Conservation (phyloP, 1,284 basidiomycete species). For the Cutaneotrichosporon mucoides region DNA sequence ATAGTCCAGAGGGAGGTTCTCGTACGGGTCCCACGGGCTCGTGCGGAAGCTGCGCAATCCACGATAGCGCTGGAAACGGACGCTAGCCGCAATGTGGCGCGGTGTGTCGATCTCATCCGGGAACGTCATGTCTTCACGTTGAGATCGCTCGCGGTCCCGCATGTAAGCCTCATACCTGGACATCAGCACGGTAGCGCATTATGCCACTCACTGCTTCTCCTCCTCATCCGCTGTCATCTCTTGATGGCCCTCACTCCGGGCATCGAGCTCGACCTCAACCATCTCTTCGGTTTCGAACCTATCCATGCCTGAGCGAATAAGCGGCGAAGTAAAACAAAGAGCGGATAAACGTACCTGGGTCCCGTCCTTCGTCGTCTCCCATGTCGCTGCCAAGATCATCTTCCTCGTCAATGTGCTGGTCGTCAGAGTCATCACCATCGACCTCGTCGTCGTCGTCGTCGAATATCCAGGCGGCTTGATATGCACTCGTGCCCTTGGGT, state of each 20-base stretch:
- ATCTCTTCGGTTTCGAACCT: slow-evolving; percentile 55
- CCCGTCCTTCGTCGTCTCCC: slow-evolving; percentile 30
- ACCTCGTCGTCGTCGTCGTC: slow-evolving; percentile 62
- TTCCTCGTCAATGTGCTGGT: slow-evolving; percentile 26
- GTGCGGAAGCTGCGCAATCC: slow-evolving; percentile 91
- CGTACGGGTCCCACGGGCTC: slow-evolving; percentile 95
- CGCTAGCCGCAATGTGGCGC: slow-evolving; percentile 72
- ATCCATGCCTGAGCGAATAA: no score
- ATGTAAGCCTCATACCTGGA: no score
- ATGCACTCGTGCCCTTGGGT: slow-evolving; percentile 86
- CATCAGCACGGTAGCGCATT: no score
- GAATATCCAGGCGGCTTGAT: slow-evolving; percentile 89
- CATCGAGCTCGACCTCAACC: slow-evolving; percentile 57
- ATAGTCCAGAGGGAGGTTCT: slow-evolving; percentile 92
- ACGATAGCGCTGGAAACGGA: slow-evolving; percentile 88
- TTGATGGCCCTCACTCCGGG: slow-evolving; percentile 41
- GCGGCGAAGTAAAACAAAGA: no score
- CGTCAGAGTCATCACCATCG: slow-evolving; percentile 50
- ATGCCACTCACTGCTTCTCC: slow-evolving; percentile 62
- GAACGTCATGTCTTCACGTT: slow-evolving; percentile 76
- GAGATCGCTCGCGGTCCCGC: slow-evolving; percentile 27
- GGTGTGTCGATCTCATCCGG: slow-evolving; percentile 99
- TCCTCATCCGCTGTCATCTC: slow-evolving; percentile 71
- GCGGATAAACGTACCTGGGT: slow-evolving; percentile 24
- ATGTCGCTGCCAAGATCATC: slow-evolving; percentile 38